These are phyloP conservation scores for Corynascus novoguineensis DNA, from an alignment of 495 filamentous ascomycete genomes.

Conservation along the genomic window DNA sequence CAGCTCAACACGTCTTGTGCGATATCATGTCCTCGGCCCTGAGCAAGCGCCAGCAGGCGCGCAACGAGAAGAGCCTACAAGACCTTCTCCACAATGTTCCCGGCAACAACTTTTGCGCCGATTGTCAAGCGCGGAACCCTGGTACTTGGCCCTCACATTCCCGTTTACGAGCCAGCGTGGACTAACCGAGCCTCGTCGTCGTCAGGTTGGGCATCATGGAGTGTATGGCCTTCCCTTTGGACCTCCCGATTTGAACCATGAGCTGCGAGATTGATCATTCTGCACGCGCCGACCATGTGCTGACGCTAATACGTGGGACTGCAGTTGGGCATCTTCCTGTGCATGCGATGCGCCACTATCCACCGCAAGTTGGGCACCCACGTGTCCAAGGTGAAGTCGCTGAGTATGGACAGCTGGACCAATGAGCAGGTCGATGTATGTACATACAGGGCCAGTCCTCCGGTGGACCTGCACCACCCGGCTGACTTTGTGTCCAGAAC, in stretches of 20 bases:
- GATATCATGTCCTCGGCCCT: constrained; percentile 45
- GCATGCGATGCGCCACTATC: constrained; percentile 92
- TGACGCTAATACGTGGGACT: constrained; percentile 19
- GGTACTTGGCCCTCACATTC: constrained; percentile 50
- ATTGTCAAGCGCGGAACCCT: constrained; percentile 88
- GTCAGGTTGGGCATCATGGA: constrained; percentile 97
- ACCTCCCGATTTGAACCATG: background rate
- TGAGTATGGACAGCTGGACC: constrained; percentile 96
- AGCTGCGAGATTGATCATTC: background rate
- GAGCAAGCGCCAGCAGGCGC: constrained; percentile 93
- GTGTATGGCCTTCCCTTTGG: constrained; percentile 57
- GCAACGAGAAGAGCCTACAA: constrained; percentile 87
- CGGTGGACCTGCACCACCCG: background rate
- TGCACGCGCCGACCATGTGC: background rate
- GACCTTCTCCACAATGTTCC: constrained; percentile 82
- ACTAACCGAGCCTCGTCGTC: constrained; percentile 22
- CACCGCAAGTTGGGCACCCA: constrained; percentile 97
- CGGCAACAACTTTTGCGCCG: constrained; percentile 92
- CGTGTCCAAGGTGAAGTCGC: constrained; percentile 94
- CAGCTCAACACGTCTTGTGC: constrained; percentile 8
- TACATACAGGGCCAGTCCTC: constrained; percentile 3
- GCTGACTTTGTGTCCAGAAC: constrained; percentile 50
- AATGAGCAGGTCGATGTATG: constrained; percentile 91
- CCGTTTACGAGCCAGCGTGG: background rate
- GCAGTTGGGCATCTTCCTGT: constrained; percentile 91